Evolutionary conservation across 2,329 filamentous ascomycete species (phyloP).

Genomic region (Penicillium vulpinum): DNA sequence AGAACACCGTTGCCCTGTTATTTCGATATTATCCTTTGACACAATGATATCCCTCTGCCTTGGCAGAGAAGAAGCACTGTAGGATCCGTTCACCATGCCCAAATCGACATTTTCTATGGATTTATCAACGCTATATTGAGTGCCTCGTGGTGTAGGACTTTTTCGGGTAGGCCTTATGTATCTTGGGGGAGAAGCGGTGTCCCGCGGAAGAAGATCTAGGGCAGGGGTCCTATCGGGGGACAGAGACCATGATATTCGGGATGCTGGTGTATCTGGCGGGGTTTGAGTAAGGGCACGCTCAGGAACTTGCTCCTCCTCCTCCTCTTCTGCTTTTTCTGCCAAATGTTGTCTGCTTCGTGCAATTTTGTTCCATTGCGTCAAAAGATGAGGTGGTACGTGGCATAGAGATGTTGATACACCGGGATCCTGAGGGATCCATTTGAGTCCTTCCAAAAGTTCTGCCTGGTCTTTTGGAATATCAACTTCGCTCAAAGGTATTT

Average conservation of each 20-base stretch:
- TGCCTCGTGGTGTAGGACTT: not conserved
- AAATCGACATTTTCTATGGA: not conserved
- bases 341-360: slow-evolving; percentile 15
- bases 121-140: not conserved
- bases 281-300: slow-evolving; percentile 11
- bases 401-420: slow-evolving; percentile 29
- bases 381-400: slow-evolving; percentile 37
- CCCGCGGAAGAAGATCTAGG: slow-evolving; percentile 25
- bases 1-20: not conserved
- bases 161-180: not conserved
- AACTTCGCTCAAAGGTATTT: slow-evolving; percentile 46
- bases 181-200: slow-evolving; percentile 30
- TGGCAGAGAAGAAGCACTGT: not conserved
- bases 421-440: slow-evolving; percentile 38
- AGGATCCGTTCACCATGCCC: not conserved
- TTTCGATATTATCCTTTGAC: not conserved
- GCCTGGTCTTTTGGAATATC: slow-evolving; percentile 53
- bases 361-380: slow-evolving; percentile 40
- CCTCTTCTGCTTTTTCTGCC: slow-evolving; percentile 1
- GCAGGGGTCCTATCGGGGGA: slow-evolving; percentile 16
- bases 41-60: too few relatives aligned
- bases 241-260: slow-evolving; percentile 21
- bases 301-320: slow-evolving; percentile 3
- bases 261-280: slow-evolving; percentile 17
- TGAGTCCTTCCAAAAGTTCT: slow-evolving; percentile 47